phyloP scores from a whole-genome alignment of 2,329 filamentous ascomycete genomes.

The Fusarium sp. region DNA sequence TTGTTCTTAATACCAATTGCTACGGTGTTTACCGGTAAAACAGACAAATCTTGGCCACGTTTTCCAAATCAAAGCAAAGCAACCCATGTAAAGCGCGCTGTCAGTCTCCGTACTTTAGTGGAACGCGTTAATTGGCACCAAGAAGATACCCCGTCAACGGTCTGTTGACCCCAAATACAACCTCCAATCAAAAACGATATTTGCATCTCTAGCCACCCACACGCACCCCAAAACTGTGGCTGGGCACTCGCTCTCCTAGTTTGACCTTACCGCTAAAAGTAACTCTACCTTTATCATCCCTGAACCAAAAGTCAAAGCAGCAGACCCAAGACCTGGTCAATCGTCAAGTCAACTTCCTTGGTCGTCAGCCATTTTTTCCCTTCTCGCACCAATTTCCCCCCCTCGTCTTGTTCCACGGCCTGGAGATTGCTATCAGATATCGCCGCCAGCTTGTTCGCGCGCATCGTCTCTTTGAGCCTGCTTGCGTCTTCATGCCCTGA shows the following conservation, averaged over 20 bases:
- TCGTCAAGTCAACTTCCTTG: slow-evolving; percentile 45
- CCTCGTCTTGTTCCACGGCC: slow-evolving; percentile 26
- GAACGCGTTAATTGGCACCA: slow-evolving; percentile 36
- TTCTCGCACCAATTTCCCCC: slow-evolving; percentile 36
- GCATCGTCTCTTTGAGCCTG: slow-evolving; percentile 21
- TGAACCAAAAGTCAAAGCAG: slow-evolving; percentile 42
- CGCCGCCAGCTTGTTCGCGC: slow-evolving; percentile 25
- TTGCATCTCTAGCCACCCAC: slow-evolving; percentile 23
- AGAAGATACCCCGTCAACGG: slow-evolving; percentile 22
- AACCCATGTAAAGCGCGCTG: not conserved
- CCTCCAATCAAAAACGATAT: slow-evolving; percentile 26
- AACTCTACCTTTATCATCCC: slow-evolving; percentile 37
- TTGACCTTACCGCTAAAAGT: slow-evolving; percentile 25
- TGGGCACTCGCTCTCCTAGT: slow-evolving; percentile 24
- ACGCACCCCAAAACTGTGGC: slow-evolving; percentile 27
- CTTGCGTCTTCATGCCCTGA: slow-evolving; percentile 19
- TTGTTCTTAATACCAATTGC: not conserved
- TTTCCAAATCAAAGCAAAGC: not conserved
- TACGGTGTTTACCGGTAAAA: slow-evolving; percentile 12
- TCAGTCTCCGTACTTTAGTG: slow-evolving; percentile 7
- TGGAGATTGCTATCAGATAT: slow-evolving; percentile 33
- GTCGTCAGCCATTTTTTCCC: slow-evolving; percentile 37
- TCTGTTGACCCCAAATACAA: slow-evolving; percentile 21
- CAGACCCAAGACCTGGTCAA: slow-evolving; percentile 23
- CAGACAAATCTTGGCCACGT: slow-evolving; percentile 2